Evolutionary conservation across 2,329 filamentous ascomycete genomes (phyloP), one percentile per base, ranked within the genome.

Genomic region (Sarocladiaceae sp.): DNA sequence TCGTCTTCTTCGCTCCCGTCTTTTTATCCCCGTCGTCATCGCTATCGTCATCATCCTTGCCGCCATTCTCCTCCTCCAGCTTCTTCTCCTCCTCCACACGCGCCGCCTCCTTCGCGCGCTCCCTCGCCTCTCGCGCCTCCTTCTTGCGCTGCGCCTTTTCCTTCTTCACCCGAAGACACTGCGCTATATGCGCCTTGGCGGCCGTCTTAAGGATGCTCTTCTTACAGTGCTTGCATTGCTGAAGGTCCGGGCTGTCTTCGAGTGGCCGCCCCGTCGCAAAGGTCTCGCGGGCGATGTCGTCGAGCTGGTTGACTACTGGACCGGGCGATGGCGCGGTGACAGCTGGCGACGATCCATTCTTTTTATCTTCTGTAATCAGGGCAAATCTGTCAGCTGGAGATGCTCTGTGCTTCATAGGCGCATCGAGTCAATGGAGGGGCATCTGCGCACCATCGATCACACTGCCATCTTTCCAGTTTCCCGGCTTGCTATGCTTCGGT

Each of bases 171-270:
- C 83, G 84, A 46, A 96, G 68, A 56, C 91, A 98, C 35, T 83
- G 80, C 29, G 83, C 82, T 48, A 95, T 88, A 58, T 98, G 91
- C 15, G 79, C 78, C 47, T 83, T 83, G 2, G 87, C 85, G 1
- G 80, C 82, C 24, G 80, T 80, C 55, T 83, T 85, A 12, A 93
- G 72, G 11, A 95, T 78, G 43, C 85, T 85, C 56, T 94, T 90
- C 66, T 93, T 95, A 69, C 91, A 98, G 61, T 94, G 88, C 61
- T 93, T 96, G 74, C 91, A 98, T 53, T 85, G 76, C 42, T 93
- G 82, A 9, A 88, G 76, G 50, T 95, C 88, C 10, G 85, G 78
- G 46, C 73, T 74, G 57, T 95, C 90, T 54, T 89, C 83, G 53
- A 95, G 75, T 0, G 89, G 88, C 47, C 84, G 81, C 49, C 88